Percentiles rank a stretch among this genome's conserved stretches.
Evolutionary conservation across 768 basidiomycete species (phyloP).

Genomic region (Lactarius quietus): DNA sequence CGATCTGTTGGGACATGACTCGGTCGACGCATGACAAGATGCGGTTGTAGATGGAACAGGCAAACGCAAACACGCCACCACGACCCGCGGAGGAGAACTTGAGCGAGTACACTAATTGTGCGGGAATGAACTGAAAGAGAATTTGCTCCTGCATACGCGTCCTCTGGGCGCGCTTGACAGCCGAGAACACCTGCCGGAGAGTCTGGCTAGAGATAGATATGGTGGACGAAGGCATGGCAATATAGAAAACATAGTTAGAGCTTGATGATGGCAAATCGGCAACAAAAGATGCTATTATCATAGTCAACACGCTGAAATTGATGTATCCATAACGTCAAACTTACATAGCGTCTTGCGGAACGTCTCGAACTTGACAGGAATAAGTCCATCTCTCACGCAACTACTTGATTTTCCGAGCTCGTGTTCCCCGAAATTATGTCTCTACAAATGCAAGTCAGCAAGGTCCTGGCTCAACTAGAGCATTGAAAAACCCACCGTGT

Average conservation of each 20-base stretch:
- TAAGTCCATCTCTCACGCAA: slow-evolving; percentile 52
- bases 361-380: slow-evolving; percentile 63
- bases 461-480: not conserved
- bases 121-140: slow-evolving; percentile 72
- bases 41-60: slow-evolving; percentile 68
- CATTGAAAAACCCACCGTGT: slow-evolving; percentile 50
- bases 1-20: slow-evolving; percentile 51
- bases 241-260: slow-evolving; percentile 58
- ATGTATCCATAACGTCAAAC: slow-evolving; percentile 17
- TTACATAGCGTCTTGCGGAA: slow-evolving; percentile 65
- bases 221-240: slow-evolving; percentile 56
- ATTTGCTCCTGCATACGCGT: slow-evolving; percentile 46
- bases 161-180: slow-evolving; percentile 54
- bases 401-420: slow-evolving; percentile 46
- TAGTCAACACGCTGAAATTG: slow-evolving; percentile 6
- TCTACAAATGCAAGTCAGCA: slow-evolving; percentile 38
- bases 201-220: slow-evolving; percentile 62
- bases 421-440: slow-evolving; percentile 58
- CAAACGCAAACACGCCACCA: slow-evolving; percentile 48
- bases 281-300: slow-evolving; percentile 47
- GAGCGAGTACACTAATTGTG: slow-evolving; percentile 49
- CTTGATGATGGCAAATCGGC: slow-evolving; percentile 38
- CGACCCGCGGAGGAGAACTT: slow-evolving; percentile 43
- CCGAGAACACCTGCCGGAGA: slow-evolving; percentile 66
- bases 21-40: slow-evolving; percentile 60